These are phyloP conservation scores for Kwoniella newhampshirensis DNA, from an alignment of 768 basidiomycete species.

Conservation along the genomic window DNA sequence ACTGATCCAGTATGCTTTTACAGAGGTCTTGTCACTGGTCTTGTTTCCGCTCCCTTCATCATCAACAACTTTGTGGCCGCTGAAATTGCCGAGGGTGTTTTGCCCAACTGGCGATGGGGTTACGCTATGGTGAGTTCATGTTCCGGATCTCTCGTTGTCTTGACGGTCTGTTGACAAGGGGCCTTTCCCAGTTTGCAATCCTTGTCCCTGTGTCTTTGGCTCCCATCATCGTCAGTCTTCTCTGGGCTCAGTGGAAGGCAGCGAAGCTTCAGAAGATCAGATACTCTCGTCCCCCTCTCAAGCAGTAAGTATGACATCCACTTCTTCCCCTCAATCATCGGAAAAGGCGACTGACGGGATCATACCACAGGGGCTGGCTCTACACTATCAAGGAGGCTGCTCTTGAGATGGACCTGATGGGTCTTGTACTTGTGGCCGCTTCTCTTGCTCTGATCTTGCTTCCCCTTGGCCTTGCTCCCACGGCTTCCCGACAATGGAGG, in stretches of 20 bases:
- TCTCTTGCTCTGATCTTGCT: slow-evolving; percentile 51
- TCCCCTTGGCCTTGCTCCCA: slow-evolving; percentile 50
- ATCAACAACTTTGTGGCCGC: slow-evolving; percentile 55
- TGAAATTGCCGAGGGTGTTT: slow-evolving; percentile 51
- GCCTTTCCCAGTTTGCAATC: slow-evolving; percentile 39
- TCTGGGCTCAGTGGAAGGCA: slow-evolving; percentile 52
- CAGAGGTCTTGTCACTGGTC: slow-evolving; percentile 41
- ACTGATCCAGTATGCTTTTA: not conserved
- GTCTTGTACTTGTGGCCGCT: slow-evolving; percentile 51
- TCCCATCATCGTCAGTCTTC: slow-evolving; percentile 51
- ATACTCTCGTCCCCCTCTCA: slow-evolving; percentile 11
- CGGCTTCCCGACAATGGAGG: slow-evolving; percentile 41
- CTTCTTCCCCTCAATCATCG: not conserved
- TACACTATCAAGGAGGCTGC: slow-evolving; percentile 19
- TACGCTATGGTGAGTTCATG: slow-evolving; percentile 49
- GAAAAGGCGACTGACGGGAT: slow-evolving; percentile 1
- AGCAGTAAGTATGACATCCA: slow-evolving; percentile 1
- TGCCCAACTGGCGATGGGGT: slow-evolving; percentile 54
- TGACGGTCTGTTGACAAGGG: not conserved
- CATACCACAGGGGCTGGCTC: not conserved
- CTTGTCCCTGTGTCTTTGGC: slow-evolving; percentile 49
- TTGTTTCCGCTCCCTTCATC: slow-evolving; percentile 52
- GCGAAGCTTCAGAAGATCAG: slow-evolving; percentile 27
- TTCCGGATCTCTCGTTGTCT: not conserved
- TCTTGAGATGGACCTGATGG: slow-evolving; percentile 46